Evolutionary conservation across 257 asterid species (phyloP).

Genomic region (Coffea eugenioides): DNA sequence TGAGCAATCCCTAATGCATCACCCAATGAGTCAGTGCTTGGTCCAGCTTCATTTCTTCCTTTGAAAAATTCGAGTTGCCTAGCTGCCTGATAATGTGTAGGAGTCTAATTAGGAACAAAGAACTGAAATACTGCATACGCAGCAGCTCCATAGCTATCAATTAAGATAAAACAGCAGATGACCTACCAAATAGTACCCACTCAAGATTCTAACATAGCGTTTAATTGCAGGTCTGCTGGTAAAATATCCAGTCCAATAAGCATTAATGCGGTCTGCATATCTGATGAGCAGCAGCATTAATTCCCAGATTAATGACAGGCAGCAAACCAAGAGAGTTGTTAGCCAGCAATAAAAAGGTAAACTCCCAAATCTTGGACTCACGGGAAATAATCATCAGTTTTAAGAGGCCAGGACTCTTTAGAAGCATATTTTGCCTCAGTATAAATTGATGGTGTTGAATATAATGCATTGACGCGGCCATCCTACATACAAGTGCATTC

Average conservation of each 20-base stretch:
- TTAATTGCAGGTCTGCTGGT: slow-evolving; percentile 88
- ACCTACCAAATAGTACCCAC: slow-evolving; percentile 88
- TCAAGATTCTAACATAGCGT: slow-evolving; percentile 77
- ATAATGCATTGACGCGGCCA: slow-evolving; percentile 97
- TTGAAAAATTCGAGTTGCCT: slow-evolving; percentile 74
- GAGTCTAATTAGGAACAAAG: slow-evolving; percentile 15
- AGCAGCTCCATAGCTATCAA: slow-evolving; percentile 3
- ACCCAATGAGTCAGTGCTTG: slow-evolving; percentile 68
- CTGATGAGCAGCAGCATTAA: slow-evolving; percentile 40
- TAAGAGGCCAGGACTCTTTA: slow-evolving; percentile 89
- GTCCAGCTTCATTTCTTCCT: slow-evolving; percentile 70
- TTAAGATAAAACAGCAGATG: not conserved
- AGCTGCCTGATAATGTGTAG: slow-evolving; percentile 69
- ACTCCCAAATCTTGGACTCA: slow-evolving; percentile 39
- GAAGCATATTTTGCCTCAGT: slow-evolving; percentile 86
- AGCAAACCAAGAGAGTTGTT: not conserved
- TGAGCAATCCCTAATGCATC: slow-evolving; percentile 89
- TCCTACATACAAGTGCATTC: slow-evolving; percentile 43
- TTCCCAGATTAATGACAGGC: slow-evolving; percentile 10
- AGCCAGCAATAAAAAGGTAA: not conserved
- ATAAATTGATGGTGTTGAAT: slow-evolving; percentile 89
- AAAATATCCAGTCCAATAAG: slow-evolving; percentile 98
- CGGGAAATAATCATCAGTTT: slow-evolving; percentile 91
- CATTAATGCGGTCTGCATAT: slow-evolving; percentile 86
- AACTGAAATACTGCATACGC: not conserved